Evolutionary conservation across 139 green algal genomes (phyloP), one percentile per base, ranked within the genome.

Genomic region (Tetradesmus lagerheimii): DNA sequence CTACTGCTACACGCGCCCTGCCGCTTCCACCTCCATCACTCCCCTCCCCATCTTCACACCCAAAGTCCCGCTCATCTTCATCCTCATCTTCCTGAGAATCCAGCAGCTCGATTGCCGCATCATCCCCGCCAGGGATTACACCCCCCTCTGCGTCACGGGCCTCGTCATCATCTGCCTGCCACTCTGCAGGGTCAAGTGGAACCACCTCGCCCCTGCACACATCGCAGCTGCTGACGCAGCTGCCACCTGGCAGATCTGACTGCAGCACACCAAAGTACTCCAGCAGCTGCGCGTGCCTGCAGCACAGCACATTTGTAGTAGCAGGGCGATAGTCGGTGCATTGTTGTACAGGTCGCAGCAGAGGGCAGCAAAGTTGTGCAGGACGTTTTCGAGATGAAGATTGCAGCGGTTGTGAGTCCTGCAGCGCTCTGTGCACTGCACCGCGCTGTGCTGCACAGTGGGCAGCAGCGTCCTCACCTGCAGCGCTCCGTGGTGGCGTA

Each of bases 231-330:
- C 50, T 41, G 5, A 76, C 75, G 41, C 91, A 94, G 34, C 89
- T 67, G 12, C 80, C 83, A 23, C 43, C 41, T 35, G 84, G n/a
- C 64, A 83, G 37, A n/a, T 80, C 76, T 47, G 80, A 41, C 50
- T 34, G 85, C 38, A 39, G 31, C 86, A 95, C 94, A 0, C 94
- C 94, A 90, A 96, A 95, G 90, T 95, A 95, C 4, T 74, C 43
- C 47, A 96, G 66, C 83, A 97, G 79, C 20, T 87, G 67, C 0
- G 76, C 88, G 53, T 96, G 94, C 15, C 94, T 92, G 90, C 94
- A 95, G n/a, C 57, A 71, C 31, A 31, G 57, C 25, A 71, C 1
- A 57, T 57, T 57, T 12, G 14, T 12, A 64, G 57, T 23, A 71
- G 57, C 57, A n/a, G 25, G 45, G 11, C 11, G 45, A n/a, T n/a